Evolutionary conservation across 257 asterid genomes (phyloP), one percentile per base, ranked within the genome.

Genomic region (Capsicum baccatum): DNA sequence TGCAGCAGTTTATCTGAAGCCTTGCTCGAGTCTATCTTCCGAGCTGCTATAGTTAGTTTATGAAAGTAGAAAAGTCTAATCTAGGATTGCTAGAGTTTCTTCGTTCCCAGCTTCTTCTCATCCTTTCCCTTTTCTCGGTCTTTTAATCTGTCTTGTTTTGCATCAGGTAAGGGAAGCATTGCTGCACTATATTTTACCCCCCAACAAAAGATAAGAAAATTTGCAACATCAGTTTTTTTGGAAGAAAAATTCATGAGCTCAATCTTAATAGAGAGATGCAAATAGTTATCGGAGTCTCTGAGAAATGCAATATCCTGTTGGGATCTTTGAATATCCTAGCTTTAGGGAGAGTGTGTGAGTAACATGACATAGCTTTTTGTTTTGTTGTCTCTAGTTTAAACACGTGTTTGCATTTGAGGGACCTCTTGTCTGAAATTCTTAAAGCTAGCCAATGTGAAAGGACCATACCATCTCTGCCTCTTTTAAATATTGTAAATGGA

Each of bases 231-330:
- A 71, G 47, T 19, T 70, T 70, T 39, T 10, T 47, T 17, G 47
- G 52, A 39, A 71, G 79, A 47, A 17, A 47, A 71, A n/a, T n/a
- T 71, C n/a, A 47, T 71, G 58, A 47, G 37, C 57, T 71, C 58
- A 47, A 47, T 12, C 16, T 71, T 71, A 17, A 39, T 47, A 71
- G 39, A 10, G 80, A 71, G n/a, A 58, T 47, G 80, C 6, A n/a
- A 71, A 47, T 47, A 70, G 37, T 70, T 44, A 44, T 70, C 79
- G 17, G 79, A 44, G 79, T 70, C 56, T 70, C 79, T 70, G 15
- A 19, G 37, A 70, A 70, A 47, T 44, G 33, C 79, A 70, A 47
- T 70, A 44, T 44, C 55, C 79, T 70, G 79, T 37, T 42, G 57
- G 79, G 79, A 70, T 57, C 55, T 70, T 42, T 35, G 56, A 70